These are phyloP conservation scores for Chrysanthemum makinoi DNA, from an alignment of 129 eudicot genomes.

Conservation along the genomic window DNA sequence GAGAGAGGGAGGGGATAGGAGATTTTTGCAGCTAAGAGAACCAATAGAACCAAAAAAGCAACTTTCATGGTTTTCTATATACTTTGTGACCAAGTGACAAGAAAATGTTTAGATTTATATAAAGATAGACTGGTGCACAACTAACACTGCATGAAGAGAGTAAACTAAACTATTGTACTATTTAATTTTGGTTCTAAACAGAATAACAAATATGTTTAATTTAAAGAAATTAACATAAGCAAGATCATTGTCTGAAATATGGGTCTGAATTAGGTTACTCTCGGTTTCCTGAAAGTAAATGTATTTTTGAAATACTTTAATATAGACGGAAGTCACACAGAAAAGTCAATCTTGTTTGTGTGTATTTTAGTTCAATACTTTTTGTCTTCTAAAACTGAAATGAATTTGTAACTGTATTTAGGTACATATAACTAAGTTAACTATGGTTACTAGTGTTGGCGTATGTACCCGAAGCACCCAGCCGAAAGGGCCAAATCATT, in stretches of 20 bases:
- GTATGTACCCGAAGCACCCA: too few species aligned
- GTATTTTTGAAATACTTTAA: neutral
- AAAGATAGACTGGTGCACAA: neutral
- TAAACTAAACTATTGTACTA: neutral
- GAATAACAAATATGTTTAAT: neutral
- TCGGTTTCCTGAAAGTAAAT: neutral
- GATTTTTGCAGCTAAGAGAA: neutral
- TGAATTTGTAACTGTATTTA: too few species aligned
- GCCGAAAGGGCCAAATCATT: too few species aligned
- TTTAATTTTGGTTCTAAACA: neutral
- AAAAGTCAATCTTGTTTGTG: too few species aligned
- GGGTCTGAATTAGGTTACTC: slow-evolving; percentile 15
- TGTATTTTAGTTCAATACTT: too few species aligned
- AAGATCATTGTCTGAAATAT: slow-evolving; percentile 4
- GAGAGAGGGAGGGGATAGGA: slow-evolving; percentile 48
- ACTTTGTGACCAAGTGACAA: slow-evolving; percentile 1
- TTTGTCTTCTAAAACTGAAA: too few species aligned
- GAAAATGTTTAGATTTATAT: slow-evolving; percentile 19
- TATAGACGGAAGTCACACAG: neutral
- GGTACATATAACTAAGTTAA: too few species aligned
- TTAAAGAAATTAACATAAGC: neutral
- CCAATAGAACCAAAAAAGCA: slow-evolving; percentile 13
- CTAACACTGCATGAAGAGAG: slow-evolving; percentile 13
- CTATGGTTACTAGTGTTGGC: too few species aligned
- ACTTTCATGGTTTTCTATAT: slow-evolving; percentile 24